A percentile compares a stretch with the other conserved stretches of the same genome.
phyloP scores from a whole-genome alignment of 164 flowering plant genomes.

The Litsea cubeba region DNA sequence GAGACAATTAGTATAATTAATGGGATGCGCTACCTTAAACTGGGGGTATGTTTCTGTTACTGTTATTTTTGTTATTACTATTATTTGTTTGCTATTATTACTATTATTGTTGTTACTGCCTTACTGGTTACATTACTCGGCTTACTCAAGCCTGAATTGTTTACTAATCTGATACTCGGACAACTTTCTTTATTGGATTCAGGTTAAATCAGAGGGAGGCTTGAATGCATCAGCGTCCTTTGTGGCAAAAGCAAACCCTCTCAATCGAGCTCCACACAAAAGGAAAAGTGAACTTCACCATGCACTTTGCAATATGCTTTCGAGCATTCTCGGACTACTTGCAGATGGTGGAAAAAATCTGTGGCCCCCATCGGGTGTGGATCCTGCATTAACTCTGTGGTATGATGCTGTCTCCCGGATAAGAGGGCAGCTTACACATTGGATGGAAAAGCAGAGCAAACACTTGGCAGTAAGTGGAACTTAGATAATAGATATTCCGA shows the following conservation, averaged over 20 bases:
- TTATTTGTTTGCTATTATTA: neutral
- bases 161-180: neutral
- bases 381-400: slow-evolving; percentile 84
- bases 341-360: slow-evolving; percentile 95
- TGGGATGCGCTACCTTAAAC: slow-evolving; percentile 98
- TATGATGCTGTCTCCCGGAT: slow-evolving; percentile 95
- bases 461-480: slow-evolving; percentile 74
- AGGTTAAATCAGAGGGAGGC: slow-evolving; percentile 97
- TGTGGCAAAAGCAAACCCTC: slow-evolving; percentile 97
- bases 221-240: slow-evolving; percentile 97
- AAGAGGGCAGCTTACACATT: slow-evolving; percentile 67
- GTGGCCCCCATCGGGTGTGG: slow-evolving; percentile 96
- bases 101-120: no score
- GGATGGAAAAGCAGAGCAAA: slow-evolving; percentile 99
- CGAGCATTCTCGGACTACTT: slow-evolving; percentile 90
- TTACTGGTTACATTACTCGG: neutral
- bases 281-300: slow-evolving; percentile 97
- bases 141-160: neutral
- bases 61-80: neutral
- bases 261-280: slow-evolving; percentile 83
- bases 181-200: slow-evolving; percentile 9
- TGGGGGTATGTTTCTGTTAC: slow-evolving; percentile 60
- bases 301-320: slow-evolving; percentile 97
- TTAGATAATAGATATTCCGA: no score
- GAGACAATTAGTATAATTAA: slow-evolving; percentile 96